Evolutionary conservation across 1,139 yeast genomes (phyloP).

Genomic region (Hyphopichia khmerensis): DNA sequence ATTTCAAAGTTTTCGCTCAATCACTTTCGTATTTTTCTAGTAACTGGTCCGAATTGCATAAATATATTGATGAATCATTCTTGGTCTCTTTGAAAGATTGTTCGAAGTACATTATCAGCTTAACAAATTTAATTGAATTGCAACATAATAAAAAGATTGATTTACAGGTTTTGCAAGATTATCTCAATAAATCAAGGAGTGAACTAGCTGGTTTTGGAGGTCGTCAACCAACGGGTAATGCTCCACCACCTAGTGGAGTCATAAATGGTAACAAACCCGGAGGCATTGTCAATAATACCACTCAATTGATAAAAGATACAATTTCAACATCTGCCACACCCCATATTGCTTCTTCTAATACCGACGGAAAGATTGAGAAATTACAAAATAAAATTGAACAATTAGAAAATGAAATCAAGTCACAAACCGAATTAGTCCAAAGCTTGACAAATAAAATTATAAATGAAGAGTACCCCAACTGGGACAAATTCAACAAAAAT

Average conservation of each 20-base stretch:
- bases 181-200: slow-evolving; percentile 63
- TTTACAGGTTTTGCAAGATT: slow-evolving; percentile 80
- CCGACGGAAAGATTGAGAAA: slow-evolving; percentile 35
- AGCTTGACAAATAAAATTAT: slow-evolving; percentile 70
- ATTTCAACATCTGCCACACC: slow-evolving; percentile 45
- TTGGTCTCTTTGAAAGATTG: slow-evolving; percentile 81
- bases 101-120: slow-evolving; percentile 77
- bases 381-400: slow-evolving; percentile 32
- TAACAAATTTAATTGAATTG: slow-evolving; percentile 73
- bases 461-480: slow-evolving; percentile 76
- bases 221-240: slow-evolving; percentile 29
- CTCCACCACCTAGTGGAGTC: slow-evolving; percentile 38
- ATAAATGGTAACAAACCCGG: slow-evolving; percentile 18
- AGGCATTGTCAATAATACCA: slow-evolving; percentile 44
- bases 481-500: slow-evolving; percentile 75
- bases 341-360: slow-evolving; percentile 38
- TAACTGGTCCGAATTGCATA: slow-evolving; percentile 44
- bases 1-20: slow-evolving; percentile 41
- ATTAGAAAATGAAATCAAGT: slow-evolving; percentile 53
- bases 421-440: slow-evolving; percentile 48
- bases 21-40: slow-evolving; percentile 51
- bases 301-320: slow-evolving; percentile 47
- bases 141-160: slow-evolving; percentile 92
- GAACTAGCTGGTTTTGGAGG: slow-evolving; percentile 65
- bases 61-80: slow-evolving; percentile 76